phyloP scores from a whole-genome alignment of 2,329 filamentous ascomycete genomes.

The Epichloe aotearoae region DNA sequence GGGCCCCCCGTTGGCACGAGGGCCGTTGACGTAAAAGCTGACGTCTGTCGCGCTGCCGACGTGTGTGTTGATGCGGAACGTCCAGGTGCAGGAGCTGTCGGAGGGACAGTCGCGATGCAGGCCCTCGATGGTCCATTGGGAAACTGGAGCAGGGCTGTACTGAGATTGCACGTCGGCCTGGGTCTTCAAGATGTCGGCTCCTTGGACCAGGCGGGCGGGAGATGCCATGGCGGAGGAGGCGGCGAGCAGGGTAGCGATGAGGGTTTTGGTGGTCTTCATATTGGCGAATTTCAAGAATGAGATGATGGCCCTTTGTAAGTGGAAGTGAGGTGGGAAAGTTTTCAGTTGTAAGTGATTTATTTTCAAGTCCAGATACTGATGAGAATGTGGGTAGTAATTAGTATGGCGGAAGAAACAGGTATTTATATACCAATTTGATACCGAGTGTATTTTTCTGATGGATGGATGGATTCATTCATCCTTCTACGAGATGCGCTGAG shows the following conservation, averaged over 20 bases:
- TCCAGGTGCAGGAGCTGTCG: constrained; percentile 30
- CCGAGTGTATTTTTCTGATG: no score
- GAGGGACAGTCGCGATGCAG: constrained; percentile 26
- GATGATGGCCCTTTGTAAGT: background rate
- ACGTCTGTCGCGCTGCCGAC: constrained; percentile 20
- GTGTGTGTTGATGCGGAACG: constrained; percentile 28
- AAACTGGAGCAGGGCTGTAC: background rate
- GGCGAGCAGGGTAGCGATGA: constrained; percentile 21
- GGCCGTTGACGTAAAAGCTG: constrained; percentile 24
- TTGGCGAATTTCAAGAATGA: constrained; percentile 6
- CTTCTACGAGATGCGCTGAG: no score
- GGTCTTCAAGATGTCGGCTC: no score
- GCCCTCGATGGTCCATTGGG: constrained; percentile 29
- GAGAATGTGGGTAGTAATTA: no score
- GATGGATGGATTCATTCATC: no score
- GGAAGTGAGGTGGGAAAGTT: no score
- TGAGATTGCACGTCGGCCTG: no score
- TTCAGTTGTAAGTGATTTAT: no score
- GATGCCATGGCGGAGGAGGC: constrained; percentile 21
- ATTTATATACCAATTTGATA: no score
- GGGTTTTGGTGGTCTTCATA: constrained; percentile 30
- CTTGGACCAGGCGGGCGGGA: no score
- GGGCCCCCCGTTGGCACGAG: constrained; percentile 25
- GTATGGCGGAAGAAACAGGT: no score
- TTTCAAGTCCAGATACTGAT: no score